Base-by-base conservation (phyloP, 106 monocot species). In the Apostasia ramifera region DNA sequence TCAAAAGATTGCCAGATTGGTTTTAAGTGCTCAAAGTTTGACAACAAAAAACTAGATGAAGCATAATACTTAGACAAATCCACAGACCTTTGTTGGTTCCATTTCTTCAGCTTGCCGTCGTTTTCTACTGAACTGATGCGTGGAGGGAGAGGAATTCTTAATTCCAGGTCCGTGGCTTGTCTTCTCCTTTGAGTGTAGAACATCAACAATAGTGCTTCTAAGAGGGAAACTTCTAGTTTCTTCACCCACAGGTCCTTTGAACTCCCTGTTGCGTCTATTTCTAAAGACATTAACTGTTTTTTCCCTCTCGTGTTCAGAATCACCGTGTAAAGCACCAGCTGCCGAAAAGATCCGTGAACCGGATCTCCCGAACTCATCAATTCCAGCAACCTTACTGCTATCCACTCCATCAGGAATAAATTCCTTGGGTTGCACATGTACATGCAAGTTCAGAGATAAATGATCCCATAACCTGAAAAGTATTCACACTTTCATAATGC, bases 391-490 rank as follows among this genome's bases (percentile, higher is more conserved):
- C 13, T 56, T 71, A 40, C 55, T 42, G 6, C 66, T 77, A 58
- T 41, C 53, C 44, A 44, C 47, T 39, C 72, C 70, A 59, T 66
- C 62, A 63, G 64, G 40, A 61, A 64, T 68, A 2, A 66, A 50
- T 70, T 73, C 76, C 42, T 68, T 67, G 15, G 79, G 62, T 59
- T 81, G 77, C 51, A 68, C 55, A 78, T 89, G 85, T 12, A 85
- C 41, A 66, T 79, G 55, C 69, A 80, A 39, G 56, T 82, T 77
- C 63, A 81, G 74, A 68, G 82, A 85, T 54, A 89, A 66, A 79
- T 89, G 84, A 73, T 85, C 81, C 88, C 88, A 89, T 38, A 89
- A 66, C 88, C 88, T 89, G 80, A 55, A 83, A 62, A 59, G 47
- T 10, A 51, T 61, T 8, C 47, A 58, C 8, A 6, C 52, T 38